phyloP scores from a whole-genome alignment of 2,329 filamentous ascomycete genomes.

The Torrubiellomyces zombiae region DNA sequence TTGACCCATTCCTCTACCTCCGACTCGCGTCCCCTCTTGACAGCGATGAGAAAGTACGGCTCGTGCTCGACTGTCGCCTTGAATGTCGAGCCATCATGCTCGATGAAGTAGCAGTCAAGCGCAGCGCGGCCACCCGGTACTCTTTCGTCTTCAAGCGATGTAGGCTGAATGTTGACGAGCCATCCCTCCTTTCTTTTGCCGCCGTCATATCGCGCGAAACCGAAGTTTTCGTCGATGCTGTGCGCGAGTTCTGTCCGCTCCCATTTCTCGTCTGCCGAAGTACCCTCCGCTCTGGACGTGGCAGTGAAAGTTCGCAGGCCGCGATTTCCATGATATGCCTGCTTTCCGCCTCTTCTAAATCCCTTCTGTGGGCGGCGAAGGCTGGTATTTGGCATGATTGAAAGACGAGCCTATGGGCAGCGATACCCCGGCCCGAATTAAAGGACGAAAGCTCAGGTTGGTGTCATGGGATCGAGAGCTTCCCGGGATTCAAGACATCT shows the following conservation, averaged over 20 bases:
- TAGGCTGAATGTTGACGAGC: constrained; percentile 91
- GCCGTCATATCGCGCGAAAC: constrained; percentile 80
- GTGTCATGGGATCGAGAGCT: constrained; percentile 10
- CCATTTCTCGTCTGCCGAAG: constrained; percentile 81
- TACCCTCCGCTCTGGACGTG: constrained; percentile 64
- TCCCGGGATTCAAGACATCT: too few relatives aligned
- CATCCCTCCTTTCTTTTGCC: constrained; percentile 72
- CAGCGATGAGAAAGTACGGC: constrained; percentile 86
- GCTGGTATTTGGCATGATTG: constrained; percentile 42
- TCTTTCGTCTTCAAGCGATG: constrained; percentile 70
- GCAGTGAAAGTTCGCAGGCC: constrained; percentile 65
- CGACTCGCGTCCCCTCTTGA: constrained; percentile 70
- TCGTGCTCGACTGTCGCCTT: constrained; percentile 95
- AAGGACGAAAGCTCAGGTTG: constrained; percentile 1
- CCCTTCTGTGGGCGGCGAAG: constrained; percentile 46
- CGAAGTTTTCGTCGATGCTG: constrained; percentile 86
- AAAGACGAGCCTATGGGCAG: constrained; percentile 11
- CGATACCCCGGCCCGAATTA: constrained; percentile 1
- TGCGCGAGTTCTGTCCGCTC: constrained; percentile 72
- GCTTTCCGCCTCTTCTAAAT: constrained; percentile 51
- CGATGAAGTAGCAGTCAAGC: constrained; percentile 94
- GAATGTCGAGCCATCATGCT: constrained; percentile 75
- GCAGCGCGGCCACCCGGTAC: constrained; percentile 72
- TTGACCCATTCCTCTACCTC: constrained; percentile 95
- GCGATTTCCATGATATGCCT: constrained; percentile 51